Evolutionary conservation across 176 grass and related monocot genomes (phyloP), one percentile per base, ranked within the genome.

Genomic region (Triticum monococcum): DNA sequence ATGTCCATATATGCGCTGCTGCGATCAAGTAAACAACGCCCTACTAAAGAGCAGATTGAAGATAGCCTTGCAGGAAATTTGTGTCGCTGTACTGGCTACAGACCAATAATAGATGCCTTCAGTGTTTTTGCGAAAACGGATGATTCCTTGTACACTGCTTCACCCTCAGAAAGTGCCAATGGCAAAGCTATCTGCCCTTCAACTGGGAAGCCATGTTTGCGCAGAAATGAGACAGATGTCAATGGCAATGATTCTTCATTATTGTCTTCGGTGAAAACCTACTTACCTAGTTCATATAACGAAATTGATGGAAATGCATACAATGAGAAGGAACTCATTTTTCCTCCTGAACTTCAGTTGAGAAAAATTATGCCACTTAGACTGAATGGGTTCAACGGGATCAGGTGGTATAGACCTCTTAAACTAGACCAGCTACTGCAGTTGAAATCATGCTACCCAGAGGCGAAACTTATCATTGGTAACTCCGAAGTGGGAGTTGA

Each of bases 1-100:
- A 95, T 98, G 96, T 98, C 96, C 9, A 98, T 98, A 90, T 98
- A 98, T 88, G 84, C 96, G 41, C 83, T 98, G 63, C 81, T 98
- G 78, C 92, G 96, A 98, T 98, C 96, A 52, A 88, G 76, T 66
- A 92, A 91, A 83, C 62, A 89, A 23, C 81, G 88, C 28, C 96
- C 93, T 48, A 93, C 81, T 67, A 90, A 94, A 95, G 91, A 91
- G 22, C 88, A 95, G 84, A 98, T 98, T 67, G 96, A 98, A 94
- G 96, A 98, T 28, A 88, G 75, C 74, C 93, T 98, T 78, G 93
- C 86, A 82, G 96, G 96, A 81, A 98, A 98, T 89, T 94, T 98
- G 60, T 98, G 96, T 65, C 93, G 96, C 64, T 98, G 96, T 87
- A 98, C 96, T 85, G 96, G 96, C 35, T 98, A 98, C 76, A 88